These are phyloP conservation scores for Carex kokanica DNA, from an alignment of 176 grass and related monocot genomes.

Conservation along the genomic window DNA sequence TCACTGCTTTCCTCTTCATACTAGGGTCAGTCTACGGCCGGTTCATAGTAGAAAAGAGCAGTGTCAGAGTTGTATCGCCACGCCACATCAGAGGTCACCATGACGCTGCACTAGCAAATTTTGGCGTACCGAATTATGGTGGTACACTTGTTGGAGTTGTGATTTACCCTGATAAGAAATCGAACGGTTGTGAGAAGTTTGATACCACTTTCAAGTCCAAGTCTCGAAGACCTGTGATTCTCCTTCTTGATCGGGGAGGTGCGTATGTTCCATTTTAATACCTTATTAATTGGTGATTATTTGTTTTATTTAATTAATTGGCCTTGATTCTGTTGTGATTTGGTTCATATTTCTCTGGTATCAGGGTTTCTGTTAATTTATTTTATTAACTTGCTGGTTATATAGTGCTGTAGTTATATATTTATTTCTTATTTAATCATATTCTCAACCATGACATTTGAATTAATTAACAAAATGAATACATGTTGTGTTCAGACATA, in stretches of 20 bases:
- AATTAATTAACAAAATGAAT: neutral
- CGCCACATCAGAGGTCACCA: slow-evolving; percentile 71
- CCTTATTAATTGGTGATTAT: too few species aligned
- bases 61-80: slow-evolving; percentile 68
- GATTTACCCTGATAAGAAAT: slow-evolving; percentile 67
- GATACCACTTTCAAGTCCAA: slow-evolving; percentile 56
- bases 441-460: neutral
- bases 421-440: neutral
- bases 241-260: slow-evolving; percentile 95
- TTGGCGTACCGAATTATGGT: slow-evolving; percentile 87
- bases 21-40: slow-evolving; percentile 28
- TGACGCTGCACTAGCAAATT: slow-evolving; percentile 90
- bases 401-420: neutral
- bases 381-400: neutral
- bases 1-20: slow-evolving; percentile 7
- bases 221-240: slow-evolving; percentile 64
- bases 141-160: slow-evolving; percentile 79
- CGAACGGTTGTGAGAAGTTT: slow-evolving; percentile 58
- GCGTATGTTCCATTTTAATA: neutral
- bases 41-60: slow-evolving; percentile 96
- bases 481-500: slow-evolving; percentile 5
- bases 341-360: neutral
- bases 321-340: neutral
- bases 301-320: neutral
- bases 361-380: neutral